Base-by-base conservation (phyloP, 345 rosid species). In the Moringa oleifera region DNA sequence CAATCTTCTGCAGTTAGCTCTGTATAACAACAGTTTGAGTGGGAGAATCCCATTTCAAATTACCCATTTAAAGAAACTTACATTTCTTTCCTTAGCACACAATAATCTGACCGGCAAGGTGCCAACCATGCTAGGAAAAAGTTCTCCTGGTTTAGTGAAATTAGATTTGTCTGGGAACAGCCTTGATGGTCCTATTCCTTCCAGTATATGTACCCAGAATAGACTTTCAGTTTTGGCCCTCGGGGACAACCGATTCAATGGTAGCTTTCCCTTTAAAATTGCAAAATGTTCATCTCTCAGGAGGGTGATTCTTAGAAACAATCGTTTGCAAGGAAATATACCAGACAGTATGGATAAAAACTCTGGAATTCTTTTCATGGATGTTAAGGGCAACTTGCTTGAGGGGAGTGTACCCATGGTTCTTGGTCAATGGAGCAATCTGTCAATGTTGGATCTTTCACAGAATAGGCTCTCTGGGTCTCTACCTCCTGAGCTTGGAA, bases 381-480 rank as follows among this genome's bases (percentile, higher is more conserved):
- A 74, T 0, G 57, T 66, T 62, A 59, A 47, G 18, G 58, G 68
- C 59, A 78, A 78, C 68, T 55, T 71, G 68, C 68, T 78, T 57
- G 68, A 72, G 53, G 80, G 80, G 23, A 52, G 28, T 7, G 67
- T 75, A 55, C 80, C 80, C 18, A 20, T 53, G 10, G 67, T 56
- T 2, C 37, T 79, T 51, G 83, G 80, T 20, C 53, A 25, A 7
- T 66, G 75, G 75, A 73, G 58, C 55, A 70, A 79, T 53, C 78
- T 79, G 16, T 53, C 73, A 55, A 59, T 67, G 73, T 68, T 75
- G 56, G 83, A 75, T 64, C 59, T 79, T 47, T 79, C 83, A 12
- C 41, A 58, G 41, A 79, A 79, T 53, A 50, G 54, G 58, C 59
- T 79, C 18, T 66, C 73, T 2, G 78, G 80, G 18, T 55, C 72